Evolutionary conservation across 352 stramenopile species (phyloP).

Genomic region (Globisporangium solare): DNA sequence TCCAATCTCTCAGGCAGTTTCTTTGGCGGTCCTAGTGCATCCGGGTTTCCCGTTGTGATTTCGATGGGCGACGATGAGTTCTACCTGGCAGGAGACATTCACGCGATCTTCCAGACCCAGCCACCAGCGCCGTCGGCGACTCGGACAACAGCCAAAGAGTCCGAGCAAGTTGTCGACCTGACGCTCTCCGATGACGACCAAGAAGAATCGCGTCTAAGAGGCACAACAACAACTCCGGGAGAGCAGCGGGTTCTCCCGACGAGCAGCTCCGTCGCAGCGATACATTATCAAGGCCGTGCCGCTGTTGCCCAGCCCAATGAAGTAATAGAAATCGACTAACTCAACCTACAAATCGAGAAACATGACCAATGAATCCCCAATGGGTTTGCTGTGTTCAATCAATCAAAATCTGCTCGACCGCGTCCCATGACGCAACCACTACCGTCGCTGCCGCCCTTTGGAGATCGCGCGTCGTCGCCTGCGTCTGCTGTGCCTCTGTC

Average conservation of each 20-base stretch:
- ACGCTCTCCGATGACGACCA: conserved; percentile 33
- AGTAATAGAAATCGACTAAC: conserved; percentile 11
- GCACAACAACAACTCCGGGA: too few species aligned
- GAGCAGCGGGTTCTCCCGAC: neutral
- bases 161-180: conserved; percentile 15
- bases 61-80: conserved; percentile 29
- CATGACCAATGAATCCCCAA: too few species aligned
- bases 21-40: conserved; percentile 2
- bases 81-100: conserved; percentile 43
- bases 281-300: too few species aligned
- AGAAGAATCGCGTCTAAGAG: neutral
- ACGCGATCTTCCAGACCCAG: conserved; percentile 30
- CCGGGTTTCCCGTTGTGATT: conserved; percentile 23
- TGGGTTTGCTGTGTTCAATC: neutral
- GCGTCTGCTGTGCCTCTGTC: conserved; percentile 11
- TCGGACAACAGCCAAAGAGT: neutral
- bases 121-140: neutral
- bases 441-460: neutral
- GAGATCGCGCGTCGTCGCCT: conserved; percentile 1
- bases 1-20: too few species aligned
- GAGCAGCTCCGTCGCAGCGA: neutral
- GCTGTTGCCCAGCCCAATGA: neutral
- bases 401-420: conserved; percentile 4
- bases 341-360: neutral
- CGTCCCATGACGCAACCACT: conserved; percentile 4